phyloP scores from a whole-genome alignment of 2,329 filamentous ascomycete species.

The Cordyceps farinosa region DNA sequence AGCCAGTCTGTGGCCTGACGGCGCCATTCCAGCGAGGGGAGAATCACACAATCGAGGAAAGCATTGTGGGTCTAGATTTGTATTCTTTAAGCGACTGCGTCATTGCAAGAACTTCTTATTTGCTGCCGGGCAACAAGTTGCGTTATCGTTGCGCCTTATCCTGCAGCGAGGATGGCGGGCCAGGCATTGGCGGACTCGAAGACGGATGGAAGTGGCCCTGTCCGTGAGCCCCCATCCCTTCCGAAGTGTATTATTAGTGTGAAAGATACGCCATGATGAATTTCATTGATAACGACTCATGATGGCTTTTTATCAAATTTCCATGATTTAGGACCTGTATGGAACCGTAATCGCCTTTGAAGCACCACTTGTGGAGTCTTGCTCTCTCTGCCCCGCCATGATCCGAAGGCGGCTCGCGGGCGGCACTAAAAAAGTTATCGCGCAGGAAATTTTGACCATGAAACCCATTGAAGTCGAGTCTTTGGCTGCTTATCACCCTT shows the following conservation, averaged over 20 bases:
- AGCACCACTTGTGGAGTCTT: slow-evolving; percentile 7
- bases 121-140: neutral
- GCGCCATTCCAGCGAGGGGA: neutral
- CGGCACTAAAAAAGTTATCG: slow-evolving; percentile 8
- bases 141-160: slow-evolving; percentile 8
- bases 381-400: slow-evolving; percentile 6
- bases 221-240: neutral
- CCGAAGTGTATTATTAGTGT: neutral
- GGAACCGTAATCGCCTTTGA: neutral
- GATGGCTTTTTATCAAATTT: neutral
- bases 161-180: slow-evolving; percentile 9
- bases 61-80: neutral
- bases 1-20: neutral
- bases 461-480: neutral
- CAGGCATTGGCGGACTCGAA: slow-evolving; percentile 4
- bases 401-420: slow-evolving; percentile 6
- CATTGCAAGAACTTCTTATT: slow-evolving; percentile 10
- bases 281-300: neutral
- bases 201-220: slow-evolving; percentile 18
- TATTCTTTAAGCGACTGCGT: slow-evolving; percentile 9
- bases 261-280: neutral
- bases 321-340: neutral
- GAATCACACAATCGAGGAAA: neutral
- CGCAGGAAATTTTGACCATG: neutral
- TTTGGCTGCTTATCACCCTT: neutral